Evolutionary conservation across 78 protist genomes (phyloP), one percentile per base, ranked within the genome.

Genomic region (Isochrysis galbana): DNA sequence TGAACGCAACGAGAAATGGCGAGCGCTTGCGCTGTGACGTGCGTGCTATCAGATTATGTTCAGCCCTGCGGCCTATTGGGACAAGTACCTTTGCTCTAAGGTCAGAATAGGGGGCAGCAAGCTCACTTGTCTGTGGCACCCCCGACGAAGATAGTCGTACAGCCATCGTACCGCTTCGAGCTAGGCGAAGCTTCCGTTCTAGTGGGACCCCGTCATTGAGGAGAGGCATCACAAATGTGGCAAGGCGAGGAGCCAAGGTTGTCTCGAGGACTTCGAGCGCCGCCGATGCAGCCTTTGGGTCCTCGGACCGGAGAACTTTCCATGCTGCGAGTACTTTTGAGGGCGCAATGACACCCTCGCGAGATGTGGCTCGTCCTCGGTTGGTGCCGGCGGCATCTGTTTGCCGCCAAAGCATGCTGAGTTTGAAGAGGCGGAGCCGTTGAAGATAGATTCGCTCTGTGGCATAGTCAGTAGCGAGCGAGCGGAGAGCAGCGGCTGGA

Each of bases 191-290:
- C 74, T 67, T 67, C 74, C 29, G 19, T 10, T 67, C 74, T 23
- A 67, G 74, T n/a, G 74, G 32, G 38, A 26, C 17, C 14, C 7
- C 36, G 74, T 67, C 74, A 14, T 51, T 51, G 32, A 67, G 74
- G 38, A 67, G 74, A 23, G 74, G 74, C 74, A 67, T 11, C 74
- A 67, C 74, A n/a, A 67, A 2, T n/a, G 74, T 17, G 36, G 74
- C 4, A 11, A 67, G 74, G 38, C 14, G 4, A 2, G 36, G 74
- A 23, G 74, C 32, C 74, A 67, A n/a, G 38, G 74, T 67, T 11
- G 36, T 67, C 32, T 67, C 74, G 74, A 67, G 74, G 7, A 67
- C 74, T n/a, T 67, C 74, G 74, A 67, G 74, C 74, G 74, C 74
- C 32, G 74, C 74, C 38, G 74, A 67, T 23, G 14, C 74, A 10